Conservation (phyloP, 2,329 filamentous ascomycete species). For the Cytospora chrysosperma region DNA sequence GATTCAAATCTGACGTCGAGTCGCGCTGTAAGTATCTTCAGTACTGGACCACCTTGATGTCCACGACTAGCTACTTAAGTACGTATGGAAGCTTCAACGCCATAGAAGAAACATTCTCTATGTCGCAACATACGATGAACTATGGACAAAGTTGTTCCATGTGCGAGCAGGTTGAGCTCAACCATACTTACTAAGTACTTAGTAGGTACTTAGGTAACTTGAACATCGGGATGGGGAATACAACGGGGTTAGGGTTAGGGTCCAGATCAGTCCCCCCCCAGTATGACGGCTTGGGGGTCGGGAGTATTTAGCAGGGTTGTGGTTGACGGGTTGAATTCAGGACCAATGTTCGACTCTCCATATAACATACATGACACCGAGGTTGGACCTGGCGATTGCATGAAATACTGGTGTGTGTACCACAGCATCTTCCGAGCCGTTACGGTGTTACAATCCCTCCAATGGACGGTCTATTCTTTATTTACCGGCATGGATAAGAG, state of each 20-base stretch:
- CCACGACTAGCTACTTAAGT: too few species aligned
- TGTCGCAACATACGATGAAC: too few species aligned
- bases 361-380: neutral
- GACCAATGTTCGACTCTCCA: neutral
- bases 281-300: neutral
- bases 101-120: too few species aligned
- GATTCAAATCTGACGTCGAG: neutral
- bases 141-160: too few species aligned
- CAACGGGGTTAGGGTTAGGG: neutral
- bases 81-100: too few species aligned
- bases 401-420: neutral
- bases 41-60: too few species aligned
- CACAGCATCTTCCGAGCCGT: neutral
- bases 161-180: too few species aligned
- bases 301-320: too few species aligned
- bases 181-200: too few species aligned
- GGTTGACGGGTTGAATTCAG: neutral
- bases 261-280: neutral
- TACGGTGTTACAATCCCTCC: neutral
- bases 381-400: neutral
- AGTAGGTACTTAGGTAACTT: too few species aligned
- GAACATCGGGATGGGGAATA: too few species aligned
- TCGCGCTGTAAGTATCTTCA: neutral
- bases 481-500: neutral
- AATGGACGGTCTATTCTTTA: neutral